A percentile compares a stretch with the other conserved stretches of the same genome.
Conservation (phyloP, 106 monocot genomes). For the Alisma plantagoaquatica region DNA sequence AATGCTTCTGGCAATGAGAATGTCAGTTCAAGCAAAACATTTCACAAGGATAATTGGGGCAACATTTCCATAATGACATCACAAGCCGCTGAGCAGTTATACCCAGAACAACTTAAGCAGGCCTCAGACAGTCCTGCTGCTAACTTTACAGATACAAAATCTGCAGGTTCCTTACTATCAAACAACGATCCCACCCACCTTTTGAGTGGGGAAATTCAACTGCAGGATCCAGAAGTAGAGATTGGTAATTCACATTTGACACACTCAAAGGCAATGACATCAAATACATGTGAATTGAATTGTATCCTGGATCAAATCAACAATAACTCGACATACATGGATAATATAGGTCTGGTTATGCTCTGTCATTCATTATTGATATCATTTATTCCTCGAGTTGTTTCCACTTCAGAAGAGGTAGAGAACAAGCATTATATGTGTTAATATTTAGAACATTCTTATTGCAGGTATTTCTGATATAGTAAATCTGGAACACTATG, state of each 20-base stretch:
- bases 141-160: neutral
- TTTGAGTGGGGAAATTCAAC: too few species aligned
- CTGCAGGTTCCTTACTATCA: neutral
- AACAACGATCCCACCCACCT: too few species aligned
- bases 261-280: slow-evolving; percentile 9
- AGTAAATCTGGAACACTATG: slow-evolving; percentile 19
- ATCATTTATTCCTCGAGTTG: too few species aligned
- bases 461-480: slow-evolving; percentile 42
- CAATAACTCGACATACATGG: neutral
- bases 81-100: too few species aligned
- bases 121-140: too few species aligned
- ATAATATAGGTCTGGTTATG: slow-evolving; percentile 7
- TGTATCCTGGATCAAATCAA: neutral
- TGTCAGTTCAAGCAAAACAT: too few species aligned
- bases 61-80: too few species aligned
- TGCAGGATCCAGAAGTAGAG: slow-evolving; percentile 13
- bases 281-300: neutral
- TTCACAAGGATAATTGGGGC: too few species aligned
- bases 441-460: slow-evolving; percentile 21
- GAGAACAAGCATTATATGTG: neutral
- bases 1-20: too few species aligned
- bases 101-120: too few species aligned
- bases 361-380: too few species aligned
- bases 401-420: too few species aligned
- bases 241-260: slow-evolving; percentile 2